These are phyloP conservation scores for Diplotaxis tenuifolia DNA, from an alignment of 345 rosid species.

Conservation along the genomic window DNA sequence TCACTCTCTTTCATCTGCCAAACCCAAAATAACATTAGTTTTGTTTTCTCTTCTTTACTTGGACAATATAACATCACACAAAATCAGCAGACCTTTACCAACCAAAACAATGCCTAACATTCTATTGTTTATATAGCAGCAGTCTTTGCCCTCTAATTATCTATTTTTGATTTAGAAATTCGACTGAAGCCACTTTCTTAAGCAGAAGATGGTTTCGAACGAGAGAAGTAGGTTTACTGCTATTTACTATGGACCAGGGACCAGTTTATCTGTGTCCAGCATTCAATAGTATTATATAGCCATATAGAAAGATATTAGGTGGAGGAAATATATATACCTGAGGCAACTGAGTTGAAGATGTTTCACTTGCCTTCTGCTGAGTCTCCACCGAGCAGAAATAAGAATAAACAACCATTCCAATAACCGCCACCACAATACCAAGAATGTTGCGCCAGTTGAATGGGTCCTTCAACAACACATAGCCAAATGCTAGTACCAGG, in stretches of 20 bases:
- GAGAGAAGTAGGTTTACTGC: background rate
- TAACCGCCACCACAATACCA: slow-evolving; percentile 85
- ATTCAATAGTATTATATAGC: background rate
- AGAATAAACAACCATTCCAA: slow-evolving; percentile 96
- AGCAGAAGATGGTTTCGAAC: background rate
- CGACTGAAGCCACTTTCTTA: background rate
- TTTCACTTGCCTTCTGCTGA: slow-evolving; percentile 82
- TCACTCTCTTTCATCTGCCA: slow-evolving; percentile 77
- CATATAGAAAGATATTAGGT: background rate
- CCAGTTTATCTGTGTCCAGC: background rate
- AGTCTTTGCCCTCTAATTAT: background rate
- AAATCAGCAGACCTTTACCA: background rate
- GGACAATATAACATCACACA: background rate
- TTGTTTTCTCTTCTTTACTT: background rate
- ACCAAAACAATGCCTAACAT: background rate
- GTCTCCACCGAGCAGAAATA: slow-evolving; percentile 68
- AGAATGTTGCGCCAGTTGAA: slow-evolving; percentile 96
- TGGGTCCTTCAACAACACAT: slow-evolving; percentile 84
- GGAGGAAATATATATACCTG: slow-evolving; percentile 56
- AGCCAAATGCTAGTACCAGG: slow-evolving; percentile 95
- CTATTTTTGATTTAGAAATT: background rate
- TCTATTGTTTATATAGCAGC: background rate
- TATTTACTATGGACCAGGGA: background rate
- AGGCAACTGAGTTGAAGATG: slow-evolving; percentile 51
- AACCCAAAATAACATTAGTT: background rate